Evolutionary conservation across 352 stramenopile species (phyloP).

Genomic region (Aphanomyces astaci): DNA sequence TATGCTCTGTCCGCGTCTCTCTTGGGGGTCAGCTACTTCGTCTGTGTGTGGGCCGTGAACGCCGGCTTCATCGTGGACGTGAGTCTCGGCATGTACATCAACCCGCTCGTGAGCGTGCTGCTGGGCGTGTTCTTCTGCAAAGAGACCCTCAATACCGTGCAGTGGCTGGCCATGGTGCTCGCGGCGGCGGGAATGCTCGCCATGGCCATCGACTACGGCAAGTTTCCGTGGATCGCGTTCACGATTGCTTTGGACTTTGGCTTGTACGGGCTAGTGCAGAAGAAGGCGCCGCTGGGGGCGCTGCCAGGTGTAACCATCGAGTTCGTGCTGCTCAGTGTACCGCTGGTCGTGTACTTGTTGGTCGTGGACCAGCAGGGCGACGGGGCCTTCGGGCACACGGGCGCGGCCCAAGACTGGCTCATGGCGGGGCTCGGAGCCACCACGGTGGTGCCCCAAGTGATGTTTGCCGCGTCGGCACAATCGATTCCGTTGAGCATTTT

Average conservation of each 20-base stretch:
- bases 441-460: slow-evolving; percentile 1
- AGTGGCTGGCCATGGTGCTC: slow-evolving; percentile 7
- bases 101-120: slow-evolving; percentile 14
- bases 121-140: slow-evolving; percentile 12
- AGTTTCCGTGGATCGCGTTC: slow-evolving; percentile 21
- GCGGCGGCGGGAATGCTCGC: neutral
- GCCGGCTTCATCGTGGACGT: slow-evolving; percentile 13
- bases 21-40: neutral
- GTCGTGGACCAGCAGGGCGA: neutral
- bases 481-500: slow-evolving; percentile 7
- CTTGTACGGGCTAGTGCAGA: slow-evolving; percentile 6
- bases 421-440: neutral
- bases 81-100: slow-evolving; percentile 18
- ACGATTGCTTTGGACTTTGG: slow-evolving; percentile 7
- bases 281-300: neutral
- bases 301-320: slow-evolving; percentile 10
- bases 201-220: slow-evolving; percentile 16
- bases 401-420: neutral
- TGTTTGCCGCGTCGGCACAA: slow-evolving; percentile 6
- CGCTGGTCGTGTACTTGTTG: neutral
- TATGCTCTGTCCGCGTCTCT: neutral
- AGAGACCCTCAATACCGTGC: neutral
- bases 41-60: slow-evolving; percentile 15
- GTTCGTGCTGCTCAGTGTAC: neutral
- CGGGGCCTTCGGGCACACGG: neutral